phyloP scores from a whole-genome alignment of 768 basidiomycete species.

The Mycena sanguinolenta region DNA sequence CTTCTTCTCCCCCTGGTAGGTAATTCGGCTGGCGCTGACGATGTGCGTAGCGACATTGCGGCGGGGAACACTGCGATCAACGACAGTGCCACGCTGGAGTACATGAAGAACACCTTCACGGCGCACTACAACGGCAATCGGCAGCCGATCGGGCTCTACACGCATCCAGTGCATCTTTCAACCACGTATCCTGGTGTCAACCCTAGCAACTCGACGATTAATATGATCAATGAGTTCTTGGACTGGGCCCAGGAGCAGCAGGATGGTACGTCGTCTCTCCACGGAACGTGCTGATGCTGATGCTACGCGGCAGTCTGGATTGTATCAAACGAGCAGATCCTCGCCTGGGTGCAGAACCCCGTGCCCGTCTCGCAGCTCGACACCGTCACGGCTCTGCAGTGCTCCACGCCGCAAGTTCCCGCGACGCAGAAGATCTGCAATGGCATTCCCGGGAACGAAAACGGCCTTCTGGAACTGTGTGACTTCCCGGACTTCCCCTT shows the following conservation, averaged over 20 bases:
- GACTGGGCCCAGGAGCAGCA: constrained; percentile 84
- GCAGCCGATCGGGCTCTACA: constrained; percentile 85
- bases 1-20: neutral
- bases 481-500: constrained; percentile 83
- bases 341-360: constrained; percentile 82
- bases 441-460: constrained; percentile 78
- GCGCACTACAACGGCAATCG: constrained; percentile 81
- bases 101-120: constrained; percentile 81
- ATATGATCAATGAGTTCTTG: constrained; percentile 83
- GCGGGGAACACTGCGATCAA: constrained; percentile 39
- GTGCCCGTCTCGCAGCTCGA: constrained; percentile 72
- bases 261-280: constrained; percentile 57
- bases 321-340: constrained; percentile 76
- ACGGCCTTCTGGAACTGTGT: constrained; percentile 71
- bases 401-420: constrained; percentile 72
- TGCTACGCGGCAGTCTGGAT: constrained; percentile 77
- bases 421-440: constrained; percentile 75
- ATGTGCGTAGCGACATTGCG: neutral
- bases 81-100: constrained; percentile 74
- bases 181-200: constrained; percentile 71
- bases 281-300: neutral
- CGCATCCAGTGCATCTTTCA: constrained; percentile 78
- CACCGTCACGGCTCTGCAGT: constrained; percentile 67
- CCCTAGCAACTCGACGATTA: constrained; percentile 65
- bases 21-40: too few species aligned